Evolutionary conservation across 2,329 filamentous ascomycete species (phyloP).

Genomic region (Xylariaceae sp.): DNA sequence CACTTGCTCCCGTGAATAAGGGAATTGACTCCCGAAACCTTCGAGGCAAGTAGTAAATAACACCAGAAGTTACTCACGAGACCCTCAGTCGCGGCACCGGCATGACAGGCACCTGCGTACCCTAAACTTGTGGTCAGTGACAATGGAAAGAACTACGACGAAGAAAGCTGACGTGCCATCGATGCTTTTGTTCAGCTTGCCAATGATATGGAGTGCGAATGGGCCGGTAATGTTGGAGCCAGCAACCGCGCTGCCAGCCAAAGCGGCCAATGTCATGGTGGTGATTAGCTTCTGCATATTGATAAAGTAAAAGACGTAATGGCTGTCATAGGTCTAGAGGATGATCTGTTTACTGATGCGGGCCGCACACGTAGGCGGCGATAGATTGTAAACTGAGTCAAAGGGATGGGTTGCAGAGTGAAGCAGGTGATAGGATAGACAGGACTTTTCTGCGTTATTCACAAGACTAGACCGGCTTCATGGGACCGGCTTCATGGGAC

Average conservation of each 20-base stretch:
- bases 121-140: slow-evolving; percentile 10
- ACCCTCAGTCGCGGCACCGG: slow-evolving; percentile 21
- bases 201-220: slow-evolving; percentile 19
- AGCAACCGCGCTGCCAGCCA: slow-evolving; percentile 15
- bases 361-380: background rate
- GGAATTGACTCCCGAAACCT: no score
- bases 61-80: no score
- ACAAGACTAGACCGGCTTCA: no score
- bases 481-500: no score
- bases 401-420: no score
- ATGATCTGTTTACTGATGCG: background rate
- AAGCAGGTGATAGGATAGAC: no score
- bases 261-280: slow-evolving; percentile 11
- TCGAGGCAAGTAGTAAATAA: no score
- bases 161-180: slow-evolving; percentile 16
- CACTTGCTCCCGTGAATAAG: no score
- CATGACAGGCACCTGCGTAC: slow-evolving; percentile 22
- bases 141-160: background rate
- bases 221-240: slow-evolving; percentile 22
- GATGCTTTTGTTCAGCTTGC: slow-evolving; percentile 20
- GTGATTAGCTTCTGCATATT: slow-evolving; percentile 5
- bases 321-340: background rate
- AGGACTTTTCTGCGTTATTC: no score
- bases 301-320: background rate
- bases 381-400: no score